A percentile compares a stretch with the other conserved stretches of the same genome.
These are phyloP conservation scores for Podospora appendiculata DNA, from an alignment of 495 filamentous ascomycete genomes.

Conservation along the genomic window DNA sequence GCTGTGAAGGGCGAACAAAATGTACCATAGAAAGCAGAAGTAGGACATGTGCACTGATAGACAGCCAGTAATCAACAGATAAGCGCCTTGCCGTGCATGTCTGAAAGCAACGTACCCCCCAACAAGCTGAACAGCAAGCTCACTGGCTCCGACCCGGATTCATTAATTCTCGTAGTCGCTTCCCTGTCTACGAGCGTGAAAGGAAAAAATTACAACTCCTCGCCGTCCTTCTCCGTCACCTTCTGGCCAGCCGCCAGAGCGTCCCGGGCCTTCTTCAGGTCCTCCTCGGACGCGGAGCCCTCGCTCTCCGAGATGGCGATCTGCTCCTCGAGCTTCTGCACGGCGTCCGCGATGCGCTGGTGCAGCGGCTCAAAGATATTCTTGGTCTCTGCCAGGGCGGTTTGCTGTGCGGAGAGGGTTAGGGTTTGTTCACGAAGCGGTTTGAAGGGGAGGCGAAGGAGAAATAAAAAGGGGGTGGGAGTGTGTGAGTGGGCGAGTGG, in stretches of 20 bases:
- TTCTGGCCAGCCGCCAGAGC: constrained; percentile 34
- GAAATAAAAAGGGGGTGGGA: background rate
- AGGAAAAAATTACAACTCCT: too few species aligned
- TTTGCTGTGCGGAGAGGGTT: constrained; percentile 46
- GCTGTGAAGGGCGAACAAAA: too few species aligned
- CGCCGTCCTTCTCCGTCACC: constrained; percentile 15
- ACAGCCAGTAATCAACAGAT: too few species aligned
- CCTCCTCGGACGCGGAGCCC: constrained; percentile 50
- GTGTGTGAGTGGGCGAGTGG: background rate
- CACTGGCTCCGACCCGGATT: too few species aligned
- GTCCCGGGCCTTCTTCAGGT: constrained; percentile 54
- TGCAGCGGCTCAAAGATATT: constrained; percentile 64
- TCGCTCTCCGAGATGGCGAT: constrained; percentile 47
- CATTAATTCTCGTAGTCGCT: too few species aligned
- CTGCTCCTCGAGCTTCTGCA: constrained; percentile 58
- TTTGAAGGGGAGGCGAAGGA: background rate
- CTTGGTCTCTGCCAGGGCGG: constrained; percentile 73
- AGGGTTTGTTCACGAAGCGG: background rate
- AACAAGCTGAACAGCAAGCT: too few species aligned
- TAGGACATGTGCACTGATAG: too few species aligned
- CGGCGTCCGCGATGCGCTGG: constrained; percentile 56
- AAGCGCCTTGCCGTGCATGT: too few species aligned
- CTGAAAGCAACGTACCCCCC: too few species aligned
- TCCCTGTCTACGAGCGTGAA: too few species aligned
- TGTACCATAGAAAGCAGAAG: too few species aligned